Conservation (phyloP, 2,329 filamentous ascomycete genomes). For the Parastagonospora nodorum region DNA sequence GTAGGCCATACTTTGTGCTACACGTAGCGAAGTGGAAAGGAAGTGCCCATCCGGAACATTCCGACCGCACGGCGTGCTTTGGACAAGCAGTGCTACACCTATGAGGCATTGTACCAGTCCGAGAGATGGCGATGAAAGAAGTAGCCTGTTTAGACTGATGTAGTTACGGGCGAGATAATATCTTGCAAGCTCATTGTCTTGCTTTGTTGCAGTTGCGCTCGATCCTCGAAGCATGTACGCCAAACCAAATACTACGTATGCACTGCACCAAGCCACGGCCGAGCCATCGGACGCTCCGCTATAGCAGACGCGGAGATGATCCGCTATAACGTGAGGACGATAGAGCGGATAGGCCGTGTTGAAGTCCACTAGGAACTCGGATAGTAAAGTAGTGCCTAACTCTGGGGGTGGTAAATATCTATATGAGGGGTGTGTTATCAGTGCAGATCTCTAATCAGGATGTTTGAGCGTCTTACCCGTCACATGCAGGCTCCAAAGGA, state of each 20-base stretch:
- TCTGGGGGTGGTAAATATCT: constrained; percentile 28
- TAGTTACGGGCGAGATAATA: constrained; percentile 26
- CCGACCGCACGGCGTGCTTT: constrained; percentile 12
- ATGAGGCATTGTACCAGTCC: constrained; percentile 30
- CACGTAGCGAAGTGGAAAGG: constrained; percentile 27
- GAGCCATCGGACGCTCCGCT: constrained; percentile 23
- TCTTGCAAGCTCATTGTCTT: constrained; percentile 26
- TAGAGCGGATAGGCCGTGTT: constrained; percentile 31
- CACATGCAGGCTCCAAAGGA: constrained; percentile 7
- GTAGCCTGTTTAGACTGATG: constrained; percentile 15
- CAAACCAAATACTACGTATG: constrained; percentile 31
- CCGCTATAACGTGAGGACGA: constrained; percentile 21
- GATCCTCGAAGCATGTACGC: constrained; percentile 30
- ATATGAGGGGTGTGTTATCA: background rate
- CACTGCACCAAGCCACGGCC: constrained; percentile 28
- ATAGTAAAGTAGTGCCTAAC: constrained; percentile 26
- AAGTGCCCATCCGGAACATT: constrained; percentile 18
- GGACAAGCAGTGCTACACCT: constrained; percentile 21
- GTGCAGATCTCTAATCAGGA: background rate
- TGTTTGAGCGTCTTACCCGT: constrained; percentile 1
- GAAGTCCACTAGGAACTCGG: constrained; percentile 31
- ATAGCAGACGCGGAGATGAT: constrained; percentile 33
- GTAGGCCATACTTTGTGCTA: constrained; percentile 27
- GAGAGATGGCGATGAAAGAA: constrained; percentile 21
- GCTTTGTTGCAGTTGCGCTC: constrained; percentile 21